Base-by-base conservation (phyloP, 768 basidiomycete species). In the Phanerochaete carnosa region DNA sequence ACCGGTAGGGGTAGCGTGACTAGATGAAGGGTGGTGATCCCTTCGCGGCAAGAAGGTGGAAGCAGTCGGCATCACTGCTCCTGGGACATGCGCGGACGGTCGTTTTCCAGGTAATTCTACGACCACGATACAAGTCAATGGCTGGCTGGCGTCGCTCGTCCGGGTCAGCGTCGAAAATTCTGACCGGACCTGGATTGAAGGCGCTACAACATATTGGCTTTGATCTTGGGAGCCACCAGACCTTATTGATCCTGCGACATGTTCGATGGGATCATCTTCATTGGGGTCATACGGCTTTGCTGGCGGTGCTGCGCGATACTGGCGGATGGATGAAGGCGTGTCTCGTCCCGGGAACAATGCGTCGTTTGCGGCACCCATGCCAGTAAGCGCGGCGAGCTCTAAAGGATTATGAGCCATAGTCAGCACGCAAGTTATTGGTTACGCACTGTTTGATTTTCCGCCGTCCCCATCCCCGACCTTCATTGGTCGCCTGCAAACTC, bases 401-500 rank as follows among this genome's bases (percentile, higher is more conserved):
- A 13, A 37, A 51, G 11, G 25, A 45, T 45, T n/a, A 63, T 70
- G 52, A 72, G 29, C 11, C 52, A 45, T n/a, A 47, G 50, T 32
- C 46, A 46, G 19, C 28, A 62, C 30, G 62, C 35, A 19, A 49
- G 58, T 37, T 22, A 29, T 26, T 58, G 25, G 33, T 3, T 22
- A 77, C 77, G 68, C 63, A 97, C 96, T 98, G 79, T 95, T 96
- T 33, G 84, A 88, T 77, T 91, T 93, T 61, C 87, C 86, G 11
- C 85, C 83, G 68, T 93, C 92, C 26, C 90, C 90, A 60, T 96
- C 94, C 25, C 89, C 90, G 16, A 99, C 83, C 70, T 94, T 94
- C 97, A 99, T 98, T 19, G 95, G 95, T 32, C 95, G 83, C 66
- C 97, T 82, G 71, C 97, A 99, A 2, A 98, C 94, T 39, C 97